phyloP scores from a whole-genome alignment of 106 monocot species.

The Dioscorea dumetorum region DNA sequence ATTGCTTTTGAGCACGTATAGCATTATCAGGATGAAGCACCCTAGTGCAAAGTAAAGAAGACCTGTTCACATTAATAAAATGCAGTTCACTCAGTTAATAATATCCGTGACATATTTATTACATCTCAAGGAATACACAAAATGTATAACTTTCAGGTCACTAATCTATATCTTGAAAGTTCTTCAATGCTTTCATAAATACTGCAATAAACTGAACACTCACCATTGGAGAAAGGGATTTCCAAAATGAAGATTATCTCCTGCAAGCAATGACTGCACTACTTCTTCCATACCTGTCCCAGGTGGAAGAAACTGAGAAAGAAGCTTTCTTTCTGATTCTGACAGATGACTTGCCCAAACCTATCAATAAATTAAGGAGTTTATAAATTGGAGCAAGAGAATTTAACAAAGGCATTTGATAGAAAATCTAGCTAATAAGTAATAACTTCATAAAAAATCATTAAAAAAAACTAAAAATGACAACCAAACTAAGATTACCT shows the following conservation, averaged over 20 bases:
- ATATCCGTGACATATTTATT: too few species aligned
- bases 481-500: slow-evolving; percentile 22
- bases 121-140: too few species aligned
- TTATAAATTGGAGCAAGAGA: too few species aligned
- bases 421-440: neutral
- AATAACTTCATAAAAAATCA: neutral
- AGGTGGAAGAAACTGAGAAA: slow-evolving; percentile 53
- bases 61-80: slow-evolving; percentile 23
- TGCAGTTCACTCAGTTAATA: neutral
- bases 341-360: slow-evolving; percentile 55
- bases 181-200: too few species aligned
- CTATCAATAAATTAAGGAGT: slow-evolving; percentile 12
- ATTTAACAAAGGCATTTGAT: neutral
- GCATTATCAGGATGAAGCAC: slow-evolving; percentile 61
- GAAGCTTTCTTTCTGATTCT: slow-evolving; percentile 54
- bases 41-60: slow-evolving; percentile 51
- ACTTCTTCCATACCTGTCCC: slow-evolving; percentile 33
- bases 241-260: slow-evolving; percentile 62
- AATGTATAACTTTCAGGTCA: too few species aligned
- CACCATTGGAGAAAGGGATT: slow-evolving; percentile 57
- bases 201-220: slow-evolving; percentile 3
- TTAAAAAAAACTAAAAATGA: neutral
- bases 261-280: slow-evolving; percentile 40
- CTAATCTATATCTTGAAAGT: too few species aligned
- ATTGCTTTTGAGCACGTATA: slow-evolving; percentile 22